Conservation (phyloP, 169 alveolate genomes). For the Eimeria maxima region DNA sequence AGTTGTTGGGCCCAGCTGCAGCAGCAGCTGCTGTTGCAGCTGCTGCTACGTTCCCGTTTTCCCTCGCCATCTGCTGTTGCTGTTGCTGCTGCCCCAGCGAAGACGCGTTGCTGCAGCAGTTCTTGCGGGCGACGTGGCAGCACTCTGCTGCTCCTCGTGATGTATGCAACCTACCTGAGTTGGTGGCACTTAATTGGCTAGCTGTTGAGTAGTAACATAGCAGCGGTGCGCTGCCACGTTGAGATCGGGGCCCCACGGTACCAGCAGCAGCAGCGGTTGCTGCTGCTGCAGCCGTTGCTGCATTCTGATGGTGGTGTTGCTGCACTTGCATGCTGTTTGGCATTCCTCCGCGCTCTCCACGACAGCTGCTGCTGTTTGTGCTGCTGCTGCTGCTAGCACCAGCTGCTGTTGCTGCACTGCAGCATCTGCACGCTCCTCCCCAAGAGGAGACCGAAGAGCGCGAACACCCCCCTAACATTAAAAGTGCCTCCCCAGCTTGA, state of each 20-base stretch:
- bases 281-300: slow-evolving; percentile 44
- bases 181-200: not conserved
- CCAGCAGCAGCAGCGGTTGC: slow-evolving; percentile 24
- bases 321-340: not conserved
- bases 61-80: slow-evolving; percentile 32
- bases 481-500: not conserved
- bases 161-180: not conserved
- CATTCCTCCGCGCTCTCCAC: not conserved
- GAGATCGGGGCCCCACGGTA: slow-evolving; percentile 26
- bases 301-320: not conserved
- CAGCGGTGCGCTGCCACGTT: not conserved
- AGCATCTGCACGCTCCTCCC: slow-evolving; percentile 41
- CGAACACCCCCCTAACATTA: not conserved
- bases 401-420: not conserved
- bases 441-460: not conserved
- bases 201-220: slow-evolving; percentile 2
- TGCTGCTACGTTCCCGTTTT: not conserved
- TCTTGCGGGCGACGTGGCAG: not conserved
- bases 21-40: slow-evolving; percentile 3
- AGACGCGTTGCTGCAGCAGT: slow-evolving; percentile 30
- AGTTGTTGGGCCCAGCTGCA: not conserved
- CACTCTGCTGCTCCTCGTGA: slow-evolving; percentile 22
- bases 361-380: not conserved
- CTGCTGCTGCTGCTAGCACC: not conserved
- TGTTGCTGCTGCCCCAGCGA: slow-evolving; percentile 38